These are phyloP conservation scores for Neophaeococcomyces aloes DNA, from an alignment of 2,329 filamentous ascomycete species.

Conservation along the genomic window DNA sequence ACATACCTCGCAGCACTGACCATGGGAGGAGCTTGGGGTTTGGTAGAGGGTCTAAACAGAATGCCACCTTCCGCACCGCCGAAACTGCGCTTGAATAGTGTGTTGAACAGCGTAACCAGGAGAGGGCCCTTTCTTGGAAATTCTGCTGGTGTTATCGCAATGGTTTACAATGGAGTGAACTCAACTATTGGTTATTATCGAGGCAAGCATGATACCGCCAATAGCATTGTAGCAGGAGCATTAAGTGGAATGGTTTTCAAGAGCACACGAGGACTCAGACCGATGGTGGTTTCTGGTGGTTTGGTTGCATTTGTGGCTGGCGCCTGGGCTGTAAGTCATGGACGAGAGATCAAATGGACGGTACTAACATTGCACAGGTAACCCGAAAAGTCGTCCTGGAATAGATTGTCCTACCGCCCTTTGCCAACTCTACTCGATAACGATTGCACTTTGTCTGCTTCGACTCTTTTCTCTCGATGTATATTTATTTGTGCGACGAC, in stretches of 20 bases:
- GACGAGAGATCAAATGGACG: not conserved
- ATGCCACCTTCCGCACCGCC: conserved; percentile 62
- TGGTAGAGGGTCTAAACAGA: conserved; percentile 77
- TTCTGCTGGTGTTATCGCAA: conserved; percentile 87
- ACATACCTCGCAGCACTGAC: conserved; percentile 84
- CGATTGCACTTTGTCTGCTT: not conserved
- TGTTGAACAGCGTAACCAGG: conserved; percentile 86
- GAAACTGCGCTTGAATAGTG: conserved; percentile 84
- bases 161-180: conserved; percentile 92
- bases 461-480: conserved; percentile 1
- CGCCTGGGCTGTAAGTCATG: conserved; percentile 70
- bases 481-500: conserved; percentile 3
- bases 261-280: conserved; percentile 78
- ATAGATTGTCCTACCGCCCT: not conserved
- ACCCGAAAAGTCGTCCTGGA: conserved; percentile 37
- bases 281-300: conserved; percentile 88
- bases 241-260: conserved; percentile 93
- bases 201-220: conserved; percentile 80
- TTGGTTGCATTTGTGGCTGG: conserved; percentile 80
- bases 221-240: conserved; percentile 74
- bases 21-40: conserved; percentile 80
- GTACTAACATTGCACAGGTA: conserved; percentile 29
- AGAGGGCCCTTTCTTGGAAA: conserved; percentile 93
- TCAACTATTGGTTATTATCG: conserved; percentile 67
- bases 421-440: not conserved